Base-by-base conservation (phyloP, 208 protist species). In the Crithidia bombi region DNA sequence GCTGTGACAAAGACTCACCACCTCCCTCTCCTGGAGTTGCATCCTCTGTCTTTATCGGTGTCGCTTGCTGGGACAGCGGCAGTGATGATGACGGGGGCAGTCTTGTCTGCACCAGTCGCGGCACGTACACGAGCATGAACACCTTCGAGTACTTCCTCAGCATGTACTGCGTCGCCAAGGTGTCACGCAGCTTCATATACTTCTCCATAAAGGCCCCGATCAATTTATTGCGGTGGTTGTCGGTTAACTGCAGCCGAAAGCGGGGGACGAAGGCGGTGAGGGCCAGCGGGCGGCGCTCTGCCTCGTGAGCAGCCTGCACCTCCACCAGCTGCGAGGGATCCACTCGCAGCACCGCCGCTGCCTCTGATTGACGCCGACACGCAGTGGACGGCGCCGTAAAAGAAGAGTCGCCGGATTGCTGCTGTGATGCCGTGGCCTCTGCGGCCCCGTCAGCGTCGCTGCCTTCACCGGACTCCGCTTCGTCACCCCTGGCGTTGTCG, bases 281-380 rank as follows among this genome's bases (percentile, higher is more conserved):
- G 7, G 76, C 43, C 15, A 94, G 55, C 2, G 86, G 86, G 3
- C 79, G 68, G 3, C 76, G 75, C 75, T 92, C 80, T 25, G 89
- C 89, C 63, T 86, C 84, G 30, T 81, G 73, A 6, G 57, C 81
- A 6, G 80, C 76, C 58, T 94, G 89, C 38, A 87, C 52, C 28
- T 77, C 71, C 15, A 91, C 41, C 12, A 83, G 73, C 26, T 75
- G 81, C n/a, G 71, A 55, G 3, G 86, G 64, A 51, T 81, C 70
- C 5, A 86, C 26, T 36, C 55, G 67, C 43, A 92, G 79, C 15
- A 73, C 23, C 6, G 26, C 55, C 21, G 44, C 21, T 0, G 69
- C 69, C 32, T 55, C 65, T 26, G 23, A 5, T 36, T 73, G 67
- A 19, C 43, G 7, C 6, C 55, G 65, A 10, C 46, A 28, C 25